phyloP scores from a whole-genome alignment of 805 yeast genomes.

The Metschnikowia sp. region DNA sequence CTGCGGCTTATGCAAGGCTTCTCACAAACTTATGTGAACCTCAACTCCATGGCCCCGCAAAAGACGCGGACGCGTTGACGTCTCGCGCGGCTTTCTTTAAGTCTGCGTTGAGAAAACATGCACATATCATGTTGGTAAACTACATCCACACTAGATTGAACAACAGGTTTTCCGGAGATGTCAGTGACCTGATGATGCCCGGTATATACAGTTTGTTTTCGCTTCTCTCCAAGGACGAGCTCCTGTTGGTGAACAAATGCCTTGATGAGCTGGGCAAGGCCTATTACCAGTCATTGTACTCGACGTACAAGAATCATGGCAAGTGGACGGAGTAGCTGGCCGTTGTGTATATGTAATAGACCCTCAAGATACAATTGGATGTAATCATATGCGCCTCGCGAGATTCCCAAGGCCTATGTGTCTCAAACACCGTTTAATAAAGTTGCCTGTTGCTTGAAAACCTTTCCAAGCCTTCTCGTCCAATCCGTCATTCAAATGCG shows the following conservation, averaged over 20 bases:
- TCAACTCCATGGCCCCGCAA: conserved; percentile 29
- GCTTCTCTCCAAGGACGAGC: conserved; percentile 62
- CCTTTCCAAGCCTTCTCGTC: conserved; percentile 36
- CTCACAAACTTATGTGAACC: conserved; percentile 76
- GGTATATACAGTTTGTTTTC: conserved; percentile 67
- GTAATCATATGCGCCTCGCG: not conserved
- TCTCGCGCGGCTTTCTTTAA: conserved; percentile 56
- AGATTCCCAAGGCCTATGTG: conserved; percentile 2
- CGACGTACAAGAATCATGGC: conserved; percentile 71
- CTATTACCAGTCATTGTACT: conserved; percentile 63
- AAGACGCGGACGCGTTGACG: conserved; percentile 38
- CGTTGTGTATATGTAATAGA: not conserved
- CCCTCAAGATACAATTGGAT: too few species aligned
- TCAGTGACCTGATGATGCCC: conserved; percentile 46
- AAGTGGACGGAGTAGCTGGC: conserved; percentile 59
- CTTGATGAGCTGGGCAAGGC: conserved; percentile 69
- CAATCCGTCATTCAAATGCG: conserved; percentile 17
- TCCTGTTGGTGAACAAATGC: conserved; percentile 57
- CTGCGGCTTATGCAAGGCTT: conserved; percentile 52
- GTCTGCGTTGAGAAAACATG: conserved; percentile 58
- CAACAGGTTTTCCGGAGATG: conserved; percentile 42
- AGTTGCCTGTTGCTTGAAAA: conserved; percentile 4
- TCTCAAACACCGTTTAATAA: not conserved
- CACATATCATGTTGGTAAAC: conserved; percentile 56
- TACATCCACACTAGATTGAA: conserved; percentile 55